Evolutionary conservation across 2,329 filamentous ascomycete species (phyloP), one percentile per base, ranked within the genome.

Genomic region (Zarea fungicola): DNA sequence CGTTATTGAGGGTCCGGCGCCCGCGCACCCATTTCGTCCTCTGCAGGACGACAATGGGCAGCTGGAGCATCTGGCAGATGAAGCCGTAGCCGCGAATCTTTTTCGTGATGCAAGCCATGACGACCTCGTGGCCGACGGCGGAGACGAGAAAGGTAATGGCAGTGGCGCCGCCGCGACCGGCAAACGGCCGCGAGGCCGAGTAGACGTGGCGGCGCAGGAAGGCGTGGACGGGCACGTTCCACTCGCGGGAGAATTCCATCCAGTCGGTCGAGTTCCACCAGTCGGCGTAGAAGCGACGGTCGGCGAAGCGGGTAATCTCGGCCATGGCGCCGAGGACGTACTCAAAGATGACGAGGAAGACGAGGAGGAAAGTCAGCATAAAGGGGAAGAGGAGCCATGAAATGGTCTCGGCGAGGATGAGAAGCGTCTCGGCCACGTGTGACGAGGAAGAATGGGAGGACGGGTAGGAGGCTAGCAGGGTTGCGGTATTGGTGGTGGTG

Each of bases 271-370:
- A 83, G 68, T 86, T 86, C 83, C 83, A 84, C 80, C 81, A 84
- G 70, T 85, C 82, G 43, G 75, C 75, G 72, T 96, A 99, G 72
- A 97, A 97, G 67, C 93, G 89, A 34, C 92, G 83, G 66, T 97
- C 93, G 45, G 86, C 92, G 65, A 97, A 97, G 59, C 84, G 79
- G 16, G 91, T 96, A 57, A 97, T 87, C 66, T 99, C 93, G 13
- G 91, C 93, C 61, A 95, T 96, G 41, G 91, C 91, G 50, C 92
- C 93, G 28, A 97, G 81, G 10, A 96, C 80, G 67, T 97, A 99
- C 67, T 99, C 93, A 66, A 97, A 99, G 60, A 97, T 97, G 66
- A 96, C 90, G 51, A 99, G 83, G 73, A 99, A 99, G 48, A 97
- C 91, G 41, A 97, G 82, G 5, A 97, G 74, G 65, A 97, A 95